phyloP scores from a whole-genome alignment of 768 basidiomycete genomes.

The Lactarius psammicola region DNA sequence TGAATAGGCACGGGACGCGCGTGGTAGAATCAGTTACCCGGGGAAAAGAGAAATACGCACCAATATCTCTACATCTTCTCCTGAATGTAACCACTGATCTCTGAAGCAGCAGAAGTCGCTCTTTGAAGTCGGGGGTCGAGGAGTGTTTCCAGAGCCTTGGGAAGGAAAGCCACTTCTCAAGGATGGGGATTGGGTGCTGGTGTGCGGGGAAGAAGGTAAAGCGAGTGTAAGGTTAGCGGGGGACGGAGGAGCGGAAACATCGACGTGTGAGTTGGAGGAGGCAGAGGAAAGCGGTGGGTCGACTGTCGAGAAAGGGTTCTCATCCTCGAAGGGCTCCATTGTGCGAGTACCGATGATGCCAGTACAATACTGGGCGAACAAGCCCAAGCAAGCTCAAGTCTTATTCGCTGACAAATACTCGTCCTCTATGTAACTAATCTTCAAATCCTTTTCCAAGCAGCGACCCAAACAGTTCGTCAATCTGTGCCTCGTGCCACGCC shows the following conservation, averaged over 20 bases:
- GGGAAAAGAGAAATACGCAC: slow-evolving; percentile 42
- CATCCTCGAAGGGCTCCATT: slow-evolving; percentile 43
- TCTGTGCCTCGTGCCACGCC: slow-evolving; percentile 93
- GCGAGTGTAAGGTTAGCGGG: slow-evolving; percentile 42
- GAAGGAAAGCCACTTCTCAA: slow-evolving; percentile 53
- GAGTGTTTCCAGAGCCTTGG: slow-evolving; percentile 52
- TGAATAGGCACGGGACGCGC: slow-evolving; percentile 35
- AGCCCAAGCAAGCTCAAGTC: background rate
- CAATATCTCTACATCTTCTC: slow-evolving; percentile 77
- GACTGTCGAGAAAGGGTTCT: slow-evolving; percentile 43
- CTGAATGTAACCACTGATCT: slow-evolving; percentile 76
- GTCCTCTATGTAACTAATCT: slow-evolving; percentile 23
- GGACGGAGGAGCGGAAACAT: slow-evolving; percentile 60
- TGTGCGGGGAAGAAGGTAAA: slow-evolving; percentile 43
- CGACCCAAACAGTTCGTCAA: slow-evolving; percentile 91
- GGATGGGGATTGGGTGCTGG: slow-evolving; percentile 22
- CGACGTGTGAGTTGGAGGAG: slow-evolving; percentile 53
- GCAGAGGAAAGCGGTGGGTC: slow-evolving; percentile 42
- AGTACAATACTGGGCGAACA: background rate
- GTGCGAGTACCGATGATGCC: background rate
- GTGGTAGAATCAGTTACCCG: background rate
- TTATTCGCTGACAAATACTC: slow-evolving; percentile 19
- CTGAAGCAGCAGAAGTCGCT: slow-evolving; percentile 75
- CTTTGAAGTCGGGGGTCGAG: slow-evolving; percentile 53
- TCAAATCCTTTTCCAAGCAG: slow-evolving; percentile 67